Evolutionary conservation across 225 moss, liverwort and hornwort genomes (phyloP).

Genomic region (Pleurozium schreberi): DNA sequence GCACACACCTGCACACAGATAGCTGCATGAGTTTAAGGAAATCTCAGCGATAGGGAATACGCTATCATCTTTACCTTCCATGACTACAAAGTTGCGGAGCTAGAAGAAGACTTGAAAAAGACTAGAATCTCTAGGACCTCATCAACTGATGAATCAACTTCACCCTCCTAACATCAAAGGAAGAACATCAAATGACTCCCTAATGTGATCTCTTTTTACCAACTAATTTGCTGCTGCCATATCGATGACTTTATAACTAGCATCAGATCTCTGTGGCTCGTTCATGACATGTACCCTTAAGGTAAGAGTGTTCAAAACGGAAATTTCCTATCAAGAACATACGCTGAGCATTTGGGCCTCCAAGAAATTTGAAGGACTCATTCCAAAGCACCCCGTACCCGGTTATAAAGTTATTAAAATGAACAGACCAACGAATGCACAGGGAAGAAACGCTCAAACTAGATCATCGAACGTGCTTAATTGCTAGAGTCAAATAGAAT

Average conservation of each 20-base stretch:
- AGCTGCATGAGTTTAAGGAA: not conserved
- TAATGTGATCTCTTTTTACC: not conserved
- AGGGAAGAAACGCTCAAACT: not conserved
- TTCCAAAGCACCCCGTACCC: not conserved
- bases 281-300: not conserved
- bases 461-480: not conserved
- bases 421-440: not conserved
- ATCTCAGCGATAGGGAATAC: not conserved
- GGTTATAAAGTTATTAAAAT: not conserved
- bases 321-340: not conserved
- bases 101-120: not conserved
- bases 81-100: not conserved
- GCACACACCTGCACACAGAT: slow-evolving; percentile 52
- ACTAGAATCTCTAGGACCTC: not conserved
- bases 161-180: not conserved
- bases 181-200: not conserved
- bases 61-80: not conserved
- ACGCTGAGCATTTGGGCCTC: not conserved
- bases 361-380: not conserved
- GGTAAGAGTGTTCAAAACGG: not conserved
- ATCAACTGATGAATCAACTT: not conserved
- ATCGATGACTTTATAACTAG: not conserved
- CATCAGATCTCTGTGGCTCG: not conserved
- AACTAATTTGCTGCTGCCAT: not conserved
- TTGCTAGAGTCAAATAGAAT: not conserved